Base-by-base conservation (phyloP, 1,284 basidiomycete genomes). In the Cystobasidium pallidum region DNA sequence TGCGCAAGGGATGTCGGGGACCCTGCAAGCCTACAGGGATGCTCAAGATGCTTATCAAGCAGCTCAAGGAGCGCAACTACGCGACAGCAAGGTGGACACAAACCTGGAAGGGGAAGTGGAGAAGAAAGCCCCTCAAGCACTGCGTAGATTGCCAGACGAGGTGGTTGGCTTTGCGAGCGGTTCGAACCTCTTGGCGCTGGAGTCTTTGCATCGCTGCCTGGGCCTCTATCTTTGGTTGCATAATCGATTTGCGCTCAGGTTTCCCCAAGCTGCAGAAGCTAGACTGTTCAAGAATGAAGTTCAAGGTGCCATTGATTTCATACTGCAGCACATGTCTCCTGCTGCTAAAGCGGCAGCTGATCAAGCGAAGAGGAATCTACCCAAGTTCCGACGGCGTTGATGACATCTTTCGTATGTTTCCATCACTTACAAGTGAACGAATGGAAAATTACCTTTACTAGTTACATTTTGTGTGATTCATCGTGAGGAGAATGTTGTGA, bases 181-280 rank as follows among this genome's bases (percentile, higher is more conserved):
- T 21, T 63, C 61, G 13, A 79, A 81, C 8, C 79, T 88, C 62
- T 75, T 77, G 61, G 77, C 80, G n/a, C 83, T 98, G 43, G 95
- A 98, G 81, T 84, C 85, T 2, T 81, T 94, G 67, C 94, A 98
- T 81, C 89, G 90, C 77, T 82, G 87, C n/a, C 80, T 94, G 30
- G 88, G 90, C 19, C 77, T 91, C 21, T 98, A 98, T 81, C 83
- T 92, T 66, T 99, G 95, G 95, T 84, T 96, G 72, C 85, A 85
- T 26, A 89, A 88, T 81, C 87, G 94, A n/a, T 85, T 88, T 61
- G 86, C 88, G 0, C 83, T 93, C 57, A 85, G 87, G 13, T 98
- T 91, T 80, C 83, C 86, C 19, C 85, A 90, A 41, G 82, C 85
- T 36, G 80, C 82, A 11, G 81, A 84, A 49, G 88, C 87, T 0